phyloP scores from a whole-genome alignment of 331 rosid species.

The Cucumis variabilis region DNA sequence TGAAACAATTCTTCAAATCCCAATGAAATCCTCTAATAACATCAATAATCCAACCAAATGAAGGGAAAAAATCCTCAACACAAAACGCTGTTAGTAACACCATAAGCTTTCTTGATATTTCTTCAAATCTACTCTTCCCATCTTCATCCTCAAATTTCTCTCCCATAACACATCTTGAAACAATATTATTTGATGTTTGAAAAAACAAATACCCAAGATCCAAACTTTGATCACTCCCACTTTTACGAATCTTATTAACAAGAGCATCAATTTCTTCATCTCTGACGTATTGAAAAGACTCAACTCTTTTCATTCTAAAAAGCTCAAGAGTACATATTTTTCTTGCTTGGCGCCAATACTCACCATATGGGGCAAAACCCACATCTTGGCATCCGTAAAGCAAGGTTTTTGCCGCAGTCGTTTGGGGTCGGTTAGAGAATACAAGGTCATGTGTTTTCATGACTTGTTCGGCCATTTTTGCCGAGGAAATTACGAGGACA shows the following conservation, averaged over 20 bases:
- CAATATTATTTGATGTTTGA: neutral
- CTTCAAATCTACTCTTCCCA: slow-evolving; percentile 16
- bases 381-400: neutral
- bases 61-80: slow-evolving; percentile 37
- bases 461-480: slow-evolving; percentile 22
- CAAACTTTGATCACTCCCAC: neutral
- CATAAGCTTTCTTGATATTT: neutral
- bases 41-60: slow-evolving; percentile 41
- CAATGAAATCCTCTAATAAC: slow-evolving; percentile 18
- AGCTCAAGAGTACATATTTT: slow-evolving; percentile 45
- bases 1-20: neutral
- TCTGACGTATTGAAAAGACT: neutral
- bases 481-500: slow-evolving; percentile 4
- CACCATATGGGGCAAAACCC: slow-evolving; percentile 44
- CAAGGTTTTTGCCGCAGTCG: neutral
- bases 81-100: neutral
- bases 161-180: slow-evolving; percentile 13
- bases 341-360: slow-evolving; percentile 50
- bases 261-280: neutral
- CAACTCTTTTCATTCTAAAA: slow-evolving; percentile 33
- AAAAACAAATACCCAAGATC: neutral
- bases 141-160: slow-evolving; percentile 20
- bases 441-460: slow-evolving; percentile 21
- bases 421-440: neutral
- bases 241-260: neutral